Evolutionary conservation across 2,329 filamentous ascomycete genomes (phyloP).

Genomic region (Aspergillus tubingensis): DNA sequence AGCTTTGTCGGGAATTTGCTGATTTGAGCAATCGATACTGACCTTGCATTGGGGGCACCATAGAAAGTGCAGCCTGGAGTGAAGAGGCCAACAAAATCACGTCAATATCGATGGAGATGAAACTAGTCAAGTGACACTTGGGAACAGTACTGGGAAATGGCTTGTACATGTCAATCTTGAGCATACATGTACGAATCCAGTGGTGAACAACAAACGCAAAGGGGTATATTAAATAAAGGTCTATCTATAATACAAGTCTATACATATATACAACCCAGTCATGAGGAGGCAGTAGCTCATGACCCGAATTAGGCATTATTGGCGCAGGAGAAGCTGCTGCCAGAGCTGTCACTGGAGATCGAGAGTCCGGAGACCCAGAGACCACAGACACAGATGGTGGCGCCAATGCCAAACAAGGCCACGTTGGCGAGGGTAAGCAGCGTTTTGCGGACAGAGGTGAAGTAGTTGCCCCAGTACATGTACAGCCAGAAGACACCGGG

Average conservation of each 20-base stretch:
- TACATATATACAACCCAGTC: constrained; percentile 1
- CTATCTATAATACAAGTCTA: constrained; percentile 8
- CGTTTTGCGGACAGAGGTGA: constrained; percentile 12
- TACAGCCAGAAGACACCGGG: constrained; percentile 20
- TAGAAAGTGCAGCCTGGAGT: constrained; percentile 39
- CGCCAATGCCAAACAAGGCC: constrained; percentile 10
- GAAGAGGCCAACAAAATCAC: background rate
- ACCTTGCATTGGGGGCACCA: no score
- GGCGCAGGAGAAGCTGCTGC: constrained; percentile 19
- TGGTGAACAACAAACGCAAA: background rate
- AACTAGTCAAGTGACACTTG: no score
- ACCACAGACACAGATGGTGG: constrained; percentile 17
- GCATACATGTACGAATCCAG: constrained; percentile 23
- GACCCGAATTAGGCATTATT: constrained; percentile 13
- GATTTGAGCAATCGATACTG: no score
- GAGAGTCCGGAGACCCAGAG: constrained; percentile 19
- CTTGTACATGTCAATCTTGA: constrained; percentile 20
- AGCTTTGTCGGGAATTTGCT: no score
- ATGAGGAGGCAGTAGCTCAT: background rate
- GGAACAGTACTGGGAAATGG: no score
- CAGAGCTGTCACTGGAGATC: constrained; percentile 14
- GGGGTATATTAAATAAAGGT: constrained; percentile 6
- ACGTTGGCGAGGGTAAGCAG: constrained; percentile 14
- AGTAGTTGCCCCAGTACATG: constrained; percentile 14
- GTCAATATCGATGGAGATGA: no score